phyloP scores from a whole-genome alignment of 192 early-diverging fungal species.

The Mortierella alpina region DNA sequence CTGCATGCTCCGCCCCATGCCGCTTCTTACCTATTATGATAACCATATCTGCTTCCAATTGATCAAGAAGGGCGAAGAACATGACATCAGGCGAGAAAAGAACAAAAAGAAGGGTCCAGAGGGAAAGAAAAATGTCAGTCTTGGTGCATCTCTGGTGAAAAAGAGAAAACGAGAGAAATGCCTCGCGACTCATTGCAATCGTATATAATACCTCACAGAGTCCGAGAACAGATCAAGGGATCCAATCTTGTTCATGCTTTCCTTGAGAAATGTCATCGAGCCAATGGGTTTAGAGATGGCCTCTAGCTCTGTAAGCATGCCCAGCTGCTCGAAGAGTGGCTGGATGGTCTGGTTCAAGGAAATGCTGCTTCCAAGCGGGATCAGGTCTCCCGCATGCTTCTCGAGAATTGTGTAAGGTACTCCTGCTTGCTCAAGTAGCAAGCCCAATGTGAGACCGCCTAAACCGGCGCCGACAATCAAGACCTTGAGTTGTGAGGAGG shows the following conservation, averaged over 20 bases:
- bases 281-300: slow-evolving; percentile 40
- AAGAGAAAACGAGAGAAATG: no score
- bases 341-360: slow-evolving; percentile 37
- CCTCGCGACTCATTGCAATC: neutral
- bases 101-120: slow-evolving; percentile 1
- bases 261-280: slow-evolving; percentile 43
- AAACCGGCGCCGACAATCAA: slow-evolving; percentile 38
- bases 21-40: slow-evolving; percentile 33
- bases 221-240: slow-evolving; percentile 36
- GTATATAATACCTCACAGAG: slow-evolving; percentile 18
- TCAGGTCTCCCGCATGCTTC: slow-evolving; percentile 29
- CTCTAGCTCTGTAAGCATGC: slow-evolving; percentile 31
- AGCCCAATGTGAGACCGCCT: slow-evolving; percentile 29
- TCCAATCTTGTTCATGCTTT: slow-evolving; percentile 43
- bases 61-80: neutral
- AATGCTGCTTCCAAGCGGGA: slow-evolving; percentile 41
- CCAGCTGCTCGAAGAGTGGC: slow-evolving; percentile 37
- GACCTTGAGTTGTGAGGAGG: slow-evolving; percentile 30
- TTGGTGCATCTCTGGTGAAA: neutral
- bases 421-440: slow-evolving; percentile 38
- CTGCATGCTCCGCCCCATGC: neutral
- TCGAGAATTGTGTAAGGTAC: slow-evolving; percentile 34
- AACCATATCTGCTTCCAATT: slow-evolving; percentile 38
- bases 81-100: neutral
- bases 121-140: slow-evolving; percentile 9